A percentile compares a stretch with the other conserved stretches of the same genome.
Conservation (phyloP, 139 green algal genomes). For the Trebouxia sp. region DNA sequence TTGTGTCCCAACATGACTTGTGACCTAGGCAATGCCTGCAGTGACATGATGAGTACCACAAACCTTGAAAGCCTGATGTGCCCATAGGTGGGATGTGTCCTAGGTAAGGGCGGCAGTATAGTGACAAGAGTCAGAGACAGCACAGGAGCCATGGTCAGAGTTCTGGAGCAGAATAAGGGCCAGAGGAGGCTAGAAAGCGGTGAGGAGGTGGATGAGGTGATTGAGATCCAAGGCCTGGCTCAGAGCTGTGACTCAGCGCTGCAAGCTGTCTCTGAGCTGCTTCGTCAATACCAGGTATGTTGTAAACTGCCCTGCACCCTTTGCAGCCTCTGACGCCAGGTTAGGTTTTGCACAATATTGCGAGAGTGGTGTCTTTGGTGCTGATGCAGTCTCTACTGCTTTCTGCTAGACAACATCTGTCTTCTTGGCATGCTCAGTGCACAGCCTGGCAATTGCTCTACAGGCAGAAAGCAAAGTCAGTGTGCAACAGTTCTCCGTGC, state of each 20-base stretch:
- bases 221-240: constrained; percentile 7
- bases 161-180: constrained; percentile 19
- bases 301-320: not conserved
- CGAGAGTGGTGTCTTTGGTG: not conserved
- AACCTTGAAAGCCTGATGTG: not conserved
- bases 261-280: not conserved
- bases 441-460: not conserved
- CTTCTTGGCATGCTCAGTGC: not conserved
- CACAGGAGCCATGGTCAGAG: constrained; percentile 26
- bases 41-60: no score
- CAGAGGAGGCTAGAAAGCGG: not conserved
- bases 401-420: not conserved
- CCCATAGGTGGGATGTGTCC: constrained; percentile 27
- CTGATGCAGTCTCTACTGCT: not conserved
- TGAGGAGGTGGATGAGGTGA: constrained; percentile 26
- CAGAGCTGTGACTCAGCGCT: constrained; percentile 10
- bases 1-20: no score
- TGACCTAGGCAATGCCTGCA: no score
- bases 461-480: not conserved
- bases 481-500: not conserved
- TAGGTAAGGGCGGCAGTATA: constrained; percentile 24
- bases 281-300: constrained; percentile 18
- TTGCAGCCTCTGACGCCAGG: no score
- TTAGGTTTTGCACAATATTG: not conserved
- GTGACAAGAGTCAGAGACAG: not conserved